These are phyloP conservation scores for Phytopythium ostracodes DNA, from an alignment of 352 stramenopile species.

Conservation along the genomic window DNA sequence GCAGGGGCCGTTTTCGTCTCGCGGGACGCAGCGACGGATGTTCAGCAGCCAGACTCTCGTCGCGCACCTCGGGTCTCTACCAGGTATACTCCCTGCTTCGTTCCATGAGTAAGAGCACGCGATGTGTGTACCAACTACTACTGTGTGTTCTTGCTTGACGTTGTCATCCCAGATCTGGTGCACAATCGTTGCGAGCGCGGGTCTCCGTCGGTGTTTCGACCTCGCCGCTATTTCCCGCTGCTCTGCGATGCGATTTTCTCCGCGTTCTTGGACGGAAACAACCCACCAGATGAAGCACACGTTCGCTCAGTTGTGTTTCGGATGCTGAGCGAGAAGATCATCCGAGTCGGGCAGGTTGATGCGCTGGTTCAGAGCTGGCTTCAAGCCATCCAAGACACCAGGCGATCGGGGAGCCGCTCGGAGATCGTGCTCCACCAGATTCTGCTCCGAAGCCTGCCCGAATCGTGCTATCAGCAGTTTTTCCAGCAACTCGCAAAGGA, in stretches of 20 bases:
- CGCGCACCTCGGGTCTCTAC: constrained; percentile 36
- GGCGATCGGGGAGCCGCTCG: background rate
- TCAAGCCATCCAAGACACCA: constrained; percentile 15
- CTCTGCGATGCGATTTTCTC: constrained; percentile 46
- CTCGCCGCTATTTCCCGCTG: constrained; percentile 34
- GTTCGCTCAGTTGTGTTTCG: constrained; percentile 32
- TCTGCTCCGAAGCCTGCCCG: constrained; percentile 42
- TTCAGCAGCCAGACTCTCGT: constrained; percentile 32
- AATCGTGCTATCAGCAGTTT: constrained; percentile 47
- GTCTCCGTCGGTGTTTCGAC: constrained; percentile 42
- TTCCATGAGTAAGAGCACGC: no score
- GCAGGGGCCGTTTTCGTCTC: background rate
- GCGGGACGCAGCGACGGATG: background rate
- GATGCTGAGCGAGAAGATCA: constrained; percentile 59
- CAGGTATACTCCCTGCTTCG: constrained; percentile 25
- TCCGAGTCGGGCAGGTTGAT: constrained; percentile 47
- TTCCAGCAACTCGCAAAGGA: constrained; percentile 36
- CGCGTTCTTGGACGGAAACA: constrained; percentile 4
- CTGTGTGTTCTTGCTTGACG: background rate
- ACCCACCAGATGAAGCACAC: background rate
- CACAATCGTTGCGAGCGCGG: constrained; percentile 51
- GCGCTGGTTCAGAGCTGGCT: constrained; percentile 48
- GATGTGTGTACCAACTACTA: no score
- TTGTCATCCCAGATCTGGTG: constrained; percentile 36
- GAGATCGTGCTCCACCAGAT: constrained; percentile 13